phyloP scores from a whole-genome alignment of 345 rosid genomes.

The Boechera divaricarpa region DNA sequence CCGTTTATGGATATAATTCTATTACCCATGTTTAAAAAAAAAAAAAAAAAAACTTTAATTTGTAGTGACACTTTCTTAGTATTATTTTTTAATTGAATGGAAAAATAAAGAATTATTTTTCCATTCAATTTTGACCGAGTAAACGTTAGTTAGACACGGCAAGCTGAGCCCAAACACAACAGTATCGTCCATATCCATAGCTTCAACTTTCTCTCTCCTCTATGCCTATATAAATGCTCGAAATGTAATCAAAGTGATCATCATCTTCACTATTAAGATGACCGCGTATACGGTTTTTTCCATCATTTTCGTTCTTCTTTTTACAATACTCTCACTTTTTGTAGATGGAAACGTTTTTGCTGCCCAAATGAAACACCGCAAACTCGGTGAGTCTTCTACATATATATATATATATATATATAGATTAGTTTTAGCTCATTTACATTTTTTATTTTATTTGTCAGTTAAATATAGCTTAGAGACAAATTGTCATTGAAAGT shows the following conservation, averaged over 20 bases:
- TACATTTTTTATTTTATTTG: background rate
- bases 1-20: background rate
- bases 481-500: background rate
- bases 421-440: background rate
- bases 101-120: background rate
- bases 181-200: background rate
- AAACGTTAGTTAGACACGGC: background rate
- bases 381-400: slow-evolving; percentile 18
- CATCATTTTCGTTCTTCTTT: slow-evolving; percentile 21
- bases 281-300: background rate
- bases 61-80: background rate
- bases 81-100: background rate
- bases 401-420: too few relatives aligned
- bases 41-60: too few relatives aligned
- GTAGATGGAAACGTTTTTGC: background rate
- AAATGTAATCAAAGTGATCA: background rate
- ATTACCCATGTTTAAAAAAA: too few relatives aligned
- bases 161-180: background rate
- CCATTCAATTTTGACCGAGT: slow-evolving; percentile 9
- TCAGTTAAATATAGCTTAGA: background rate
- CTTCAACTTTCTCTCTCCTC: background rate
- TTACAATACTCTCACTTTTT: background rate
- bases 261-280: background rate
- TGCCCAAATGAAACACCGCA: slow-evolving; percentile 10
- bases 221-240: background rate